Conservation (phyloP, 441 rosid genomes). For the Adansonia grandidieri region DNA sequence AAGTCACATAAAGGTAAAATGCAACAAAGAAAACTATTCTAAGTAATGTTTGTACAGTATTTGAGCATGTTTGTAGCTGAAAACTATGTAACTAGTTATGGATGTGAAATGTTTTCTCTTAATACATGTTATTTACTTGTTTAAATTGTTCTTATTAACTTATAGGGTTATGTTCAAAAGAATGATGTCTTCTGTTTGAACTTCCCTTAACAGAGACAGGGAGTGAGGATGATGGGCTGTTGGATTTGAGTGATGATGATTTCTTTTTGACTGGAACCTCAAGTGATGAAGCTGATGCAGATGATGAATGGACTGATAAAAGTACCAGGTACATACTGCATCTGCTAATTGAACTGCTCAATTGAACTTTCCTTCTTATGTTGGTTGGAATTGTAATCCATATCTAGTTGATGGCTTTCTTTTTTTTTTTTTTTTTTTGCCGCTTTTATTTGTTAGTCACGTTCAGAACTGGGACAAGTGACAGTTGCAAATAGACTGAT, state of each 20-base stretch:
- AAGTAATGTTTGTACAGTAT: background rate
- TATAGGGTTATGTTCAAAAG: background rate
- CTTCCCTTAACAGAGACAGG: constrained; percentile 70
- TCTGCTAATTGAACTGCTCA: background rate
- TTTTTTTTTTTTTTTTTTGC: background rate
- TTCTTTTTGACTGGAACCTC: constrained; percentile 82
- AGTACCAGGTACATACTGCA: constrained; percentile 63
- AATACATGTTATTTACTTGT: constrained; percentile 13
- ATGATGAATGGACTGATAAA: constrained; percentile 90
- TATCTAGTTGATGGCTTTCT: background rate
- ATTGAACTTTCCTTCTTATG: background rate
- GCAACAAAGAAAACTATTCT: background rate
- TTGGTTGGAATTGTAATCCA: background rate
- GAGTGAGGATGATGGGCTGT: constrained; percentile 74
- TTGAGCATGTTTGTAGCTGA: background rate
- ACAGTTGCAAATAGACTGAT: background rate
- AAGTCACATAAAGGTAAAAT: background rate
- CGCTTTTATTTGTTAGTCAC: background rate
- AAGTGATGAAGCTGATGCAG: constrained; percentile 95
- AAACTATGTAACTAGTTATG: background rate
- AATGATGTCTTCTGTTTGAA: constrained; percentile 19
- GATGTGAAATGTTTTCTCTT: background rate
- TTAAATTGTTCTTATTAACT: constrained; percentile 12
- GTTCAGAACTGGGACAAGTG: constrained; percentile 3
- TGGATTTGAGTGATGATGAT: constrained; percentile 54